Evolutionary conservation across 208 protist genomes (phyloP).

Genomic region (Leishmania lainsoni): DNA sequence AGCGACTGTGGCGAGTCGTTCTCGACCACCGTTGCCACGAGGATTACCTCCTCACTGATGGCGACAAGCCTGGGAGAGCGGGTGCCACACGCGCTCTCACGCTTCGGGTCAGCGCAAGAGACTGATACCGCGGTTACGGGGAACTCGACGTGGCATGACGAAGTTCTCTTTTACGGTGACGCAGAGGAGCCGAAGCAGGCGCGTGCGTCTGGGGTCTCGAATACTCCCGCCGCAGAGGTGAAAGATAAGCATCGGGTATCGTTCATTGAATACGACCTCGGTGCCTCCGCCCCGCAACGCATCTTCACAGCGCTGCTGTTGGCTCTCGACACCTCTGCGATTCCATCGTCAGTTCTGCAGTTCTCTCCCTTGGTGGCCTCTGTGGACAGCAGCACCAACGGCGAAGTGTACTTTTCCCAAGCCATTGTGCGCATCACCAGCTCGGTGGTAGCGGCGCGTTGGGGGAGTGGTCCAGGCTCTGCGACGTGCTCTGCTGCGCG

Average conservation of each 20-base stretch:
- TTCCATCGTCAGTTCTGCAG: constrained; percentile 48
- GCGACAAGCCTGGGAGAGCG: constrained; percentile 19
- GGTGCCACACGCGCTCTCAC: constrained; percentile 24
- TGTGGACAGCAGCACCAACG: constrained; percentile 68
- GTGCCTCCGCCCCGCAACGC: constrained; percentile 18
- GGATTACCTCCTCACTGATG: constrained; percentile 27
- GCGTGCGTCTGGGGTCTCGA: not conserved
- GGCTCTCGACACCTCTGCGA: constrained; percentile 48
- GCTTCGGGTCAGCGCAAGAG: constrained; percentile 1
- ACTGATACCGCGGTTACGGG: too few species aligned
- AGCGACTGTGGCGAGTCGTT: too few species aligned
- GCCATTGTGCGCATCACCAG: constrained; percentile 22
- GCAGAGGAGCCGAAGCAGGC: not conserved
- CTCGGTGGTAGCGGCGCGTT: constrained; percentile 16
- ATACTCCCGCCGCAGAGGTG: not conserved
- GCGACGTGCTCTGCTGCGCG: constrained; percentile 28
- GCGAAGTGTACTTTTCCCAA: constrained; percentile 27
- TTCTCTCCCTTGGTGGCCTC: constrained; percentile 42
- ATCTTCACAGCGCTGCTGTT: constrained; percentile 56
- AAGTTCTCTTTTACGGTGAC: constrained; percentile 18
- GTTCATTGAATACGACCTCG: constrained; percentile 49
- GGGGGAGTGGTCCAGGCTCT: constrained; percentile 11
- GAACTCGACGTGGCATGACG: constrained; percentile 7
- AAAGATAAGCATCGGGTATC: not conserved
- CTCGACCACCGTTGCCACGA: not conserved